These are phyloP conservation scores for Linanthus parryae DNA, from an alignment of 148 eudicot genomes.

Conservation along the genomic window DNA sequence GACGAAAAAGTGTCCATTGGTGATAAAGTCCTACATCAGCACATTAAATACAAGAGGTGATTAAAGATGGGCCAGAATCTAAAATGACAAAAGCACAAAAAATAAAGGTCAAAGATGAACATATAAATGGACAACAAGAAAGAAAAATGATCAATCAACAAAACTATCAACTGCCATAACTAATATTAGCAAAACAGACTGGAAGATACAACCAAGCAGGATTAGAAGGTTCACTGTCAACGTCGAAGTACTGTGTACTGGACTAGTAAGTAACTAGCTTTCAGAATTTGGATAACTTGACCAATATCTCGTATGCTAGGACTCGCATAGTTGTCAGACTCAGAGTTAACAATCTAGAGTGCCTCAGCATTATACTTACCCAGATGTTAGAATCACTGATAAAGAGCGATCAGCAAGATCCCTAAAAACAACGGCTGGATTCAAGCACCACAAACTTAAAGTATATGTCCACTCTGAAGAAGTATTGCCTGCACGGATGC, in stretches of 20 bases:
- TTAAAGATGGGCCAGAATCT: neutral
- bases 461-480: slow-evolving; percentile 57
- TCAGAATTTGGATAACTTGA: neutral
- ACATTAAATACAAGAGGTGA: slow-evolving; percentile 11
- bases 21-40: slow-evolving; percentile 64
- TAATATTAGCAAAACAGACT: neutral
- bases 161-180: neutral
- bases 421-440: slow-evolving; percentile 89
- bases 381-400: slow-evolving; percentile 92
- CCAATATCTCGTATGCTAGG: neutral
- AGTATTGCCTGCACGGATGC: slow-evolving; percentile 29
- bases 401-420: slow-evolving; percentile 64
- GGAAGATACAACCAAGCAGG: neutral
- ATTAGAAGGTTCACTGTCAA: neutral
- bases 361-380: slow-evolving; percentile 42
- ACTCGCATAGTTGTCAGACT: neutral
- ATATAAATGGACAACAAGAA: neutral
- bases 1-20: slow-evolving; percentile 91
- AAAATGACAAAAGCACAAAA: neutral
- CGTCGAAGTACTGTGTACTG: neutral
- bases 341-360: neutral
- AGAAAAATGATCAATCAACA: too few relatives aligned
- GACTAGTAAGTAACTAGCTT: neutral
- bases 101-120: neutral
- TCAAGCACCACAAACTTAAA: slow-evolving; percentile 90